Base-by-base conservation (phyloP, 2,329 filamentous ascomycete species). In the Ceratocystis destructans region DNA sequence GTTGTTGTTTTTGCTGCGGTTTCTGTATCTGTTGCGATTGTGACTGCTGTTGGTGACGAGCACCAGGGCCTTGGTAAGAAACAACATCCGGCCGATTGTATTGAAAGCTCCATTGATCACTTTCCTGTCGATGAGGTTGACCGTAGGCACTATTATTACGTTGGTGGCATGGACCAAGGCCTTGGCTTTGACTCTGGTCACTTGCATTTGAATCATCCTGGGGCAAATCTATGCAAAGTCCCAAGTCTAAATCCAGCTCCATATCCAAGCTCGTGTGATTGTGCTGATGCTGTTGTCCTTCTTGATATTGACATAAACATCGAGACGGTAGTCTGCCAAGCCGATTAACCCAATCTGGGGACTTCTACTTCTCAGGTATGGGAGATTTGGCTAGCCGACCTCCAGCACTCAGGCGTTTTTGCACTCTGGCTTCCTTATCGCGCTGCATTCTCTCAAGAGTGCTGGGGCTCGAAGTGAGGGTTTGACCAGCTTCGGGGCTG, bases 401-500 rank as follows among this genome's bases (percentile, higher is more conserved):
- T 61, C 88, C 88, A 31, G 87, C 88, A 73, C 88, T 91, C 69
- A 89, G 85, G 68, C 89, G 82, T 78, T 94, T 94, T 74, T 90
- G 87, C 68, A 93, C 75, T 69, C 85, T 84, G 28, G 81, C 77
- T 71, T 91, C 87, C 72, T 81, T 84, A 71, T 90, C 87, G 50
- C 80, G 80, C 67, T 82, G 79, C 64, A 82, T 73, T 55, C 62
- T 65, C 33, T 68, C 67, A 31, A 77, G 79, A 64, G 85, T 71
- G 67, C 75, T 76, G 64, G 75, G 69, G 62, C 72, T 76, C 31
- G 71, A 72, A 17, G 88, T 84, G 46, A 90, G 76, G 0, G 86
- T 83, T 0, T 82, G 80, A 33, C 53, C 57, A 1, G 22, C 59
- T n/a, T 46, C 55, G 4, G 64, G 55, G 1, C 88, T 33, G 25